Base-by-base conservation (phyloP, 192 early-diverging fungal genomes). In the Thamnidium elegans region DNA sequence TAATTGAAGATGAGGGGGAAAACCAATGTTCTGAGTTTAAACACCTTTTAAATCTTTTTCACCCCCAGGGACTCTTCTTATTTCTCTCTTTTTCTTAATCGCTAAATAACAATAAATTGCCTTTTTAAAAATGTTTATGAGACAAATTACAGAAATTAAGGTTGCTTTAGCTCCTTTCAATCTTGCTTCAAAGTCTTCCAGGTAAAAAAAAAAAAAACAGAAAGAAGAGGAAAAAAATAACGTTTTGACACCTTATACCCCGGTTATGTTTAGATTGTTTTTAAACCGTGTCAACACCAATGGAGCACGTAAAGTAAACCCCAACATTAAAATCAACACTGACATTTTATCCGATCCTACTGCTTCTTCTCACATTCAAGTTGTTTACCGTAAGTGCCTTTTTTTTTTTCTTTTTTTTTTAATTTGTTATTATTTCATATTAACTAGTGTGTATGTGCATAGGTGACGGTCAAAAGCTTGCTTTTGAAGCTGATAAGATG, bases 91-190 rank as follows among this genome's bases (percentile, higher is more conserved):
- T 39, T 39, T 9, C 9, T 6, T 39, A 39, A 26, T 26, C 26
- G 26, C 26, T 26, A 39, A 39, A 39, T 39, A 39, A 39, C 26
- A 39, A 39, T 39, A 39, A 39, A 39, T 9, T 39, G 7, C 36
- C 4, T n/a, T 44, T n/a, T 4, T 30, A 11, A 77, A 19, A 21
- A 76, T 71, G 69, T 58, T 71, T 32, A 55, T 64, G 39, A 67
- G 63, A 45, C 74, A 76, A 55, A 67, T 83, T 55, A 73, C 70
- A 46, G 74, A 83, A 56, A 67, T 83, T 74, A 78, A 80, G 66
- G 77, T 83, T 51, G 68, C 81, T 31, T 62, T 83, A 60, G 68
- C 81, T 17, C 81, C 81, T 43, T 83, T 77, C 52, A 72, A 75
- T n/a, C 34, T 61, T 17, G 44, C 69, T 5, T 74, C 78, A 50